Evolutionary conservation across 345 rosid genomes (phyloP), one percentile per base, ranked within the genome.

Genomic region (Eucalyptus polyanthemos): DNA sequence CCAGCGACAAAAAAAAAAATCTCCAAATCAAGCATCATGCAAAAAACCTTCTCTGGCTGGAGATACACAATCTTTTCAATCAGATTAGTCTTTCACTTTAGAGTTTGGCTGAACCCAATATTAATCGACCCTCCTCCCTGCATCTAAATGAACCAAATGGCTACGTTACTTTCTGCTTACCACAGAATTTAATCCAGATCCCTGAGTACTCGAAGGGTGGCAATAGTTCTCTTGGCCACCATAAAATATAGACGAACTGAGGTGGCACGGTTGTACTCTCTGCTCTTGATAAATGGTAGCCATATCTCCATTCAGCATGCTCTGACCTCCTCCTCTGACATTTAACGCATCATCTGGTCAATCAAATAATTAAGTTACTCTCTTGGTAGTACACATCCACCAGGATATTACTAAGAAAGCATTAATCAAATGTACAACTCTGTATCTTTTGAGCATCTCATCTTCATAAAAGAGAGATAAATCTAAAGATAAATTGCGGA

Each of bases 191-290:
- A 89, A 14, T 85, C 47, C 93, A 31, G 97, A 91, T 90, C 91
- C 89, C 86, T 92, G 92, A 87, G 89, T 29, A 89, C 89, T 94
- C 80, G 93, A 95, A 83, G 93, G 91, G n/a, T 58, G 88, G 86
- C 91, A 88, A 87, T 92, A 93, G 21, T 90, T 88, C 86, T 93
- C 94, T 88, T 92, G 94, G 86, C 94, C 94, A 50, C 94, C 94
- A 88, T 93, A 93, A 27, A 87, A 93, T 76, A 93, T 93, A 31
- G 94, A 93, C 15, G 94, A 93, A 86, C 94, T 91, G 72, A 92
- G 92, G 76, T 90, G 92, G 87, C 93, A 93, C 5, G 94, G 94
- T n/a, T 92, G 94, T 58, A 88, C 89, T 89, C 91, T 91, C 56
- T 92, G 93, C 6, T 90, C 91, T 88, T 94, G 95, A 90, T 94